Evolutionary conservation across 352 stramenopile genomes (phyloP), one percentile per base, ranked within the genome.

Genomic region (Bremia lactucae): DNA sequence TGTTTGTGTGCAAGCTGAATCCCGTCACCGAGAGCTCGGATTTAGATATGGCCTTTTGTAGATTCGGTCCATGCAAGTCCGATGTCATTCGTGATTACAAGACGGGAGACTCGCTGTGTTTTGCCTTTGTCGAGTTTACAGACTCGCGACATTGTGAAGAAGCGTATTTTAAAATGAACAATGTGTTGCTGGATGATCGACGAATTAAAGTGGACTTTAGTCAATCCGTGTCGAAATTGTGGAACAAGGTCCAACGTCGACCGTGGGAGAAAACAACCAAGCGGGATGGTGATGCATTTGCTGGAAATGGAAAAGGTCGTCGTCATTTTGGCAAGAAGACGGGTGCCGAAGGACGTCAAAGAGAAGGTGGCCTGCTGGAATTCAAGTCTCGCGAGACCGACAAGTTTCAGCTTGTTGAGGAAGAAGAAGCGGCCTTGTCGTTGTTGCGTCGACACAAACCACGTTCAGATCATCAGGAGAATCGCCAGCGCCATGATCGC

Each of bases 101-200:
- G 55, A 98, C 96, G 2, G 96, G 96, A 6, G 87, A 97, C 51
- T 98, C 87, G 37, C 63, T 99, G 14, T 97, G 97, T 53, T 99
- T 98, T 67, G 96, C 94, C 3, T 99, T 99, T 66, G 85, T 98
- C 10, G 95, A 98, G 72, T 99, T 99, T 65, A 88, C 83, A 24
- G 88, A 90, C 36, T 86, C 95, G 3, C 62, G 95, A 35, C 73
- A 95, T 49, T 98, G 93, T 42, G 78, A 94, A 42, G 75, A 98
- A 60, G 96, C 96, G 6, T 99, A 98, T 61, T 96, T 98, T 47
- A 99, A 99, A 80, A 99, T 99, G 96, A 98, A 99, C 70, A 98
- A 99, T 73, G 95, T 97, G 9, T 62, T 99, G 18, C 83, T 99
- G 14, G 96, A 99, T 68, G 96, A 99, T 59, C 80, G 96, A 14